Evolutionary conservation across 2,329 filamentous ascomycete genomes (phyloP).

Genomic region (Microcyclospora tardicrescens): DNA sequence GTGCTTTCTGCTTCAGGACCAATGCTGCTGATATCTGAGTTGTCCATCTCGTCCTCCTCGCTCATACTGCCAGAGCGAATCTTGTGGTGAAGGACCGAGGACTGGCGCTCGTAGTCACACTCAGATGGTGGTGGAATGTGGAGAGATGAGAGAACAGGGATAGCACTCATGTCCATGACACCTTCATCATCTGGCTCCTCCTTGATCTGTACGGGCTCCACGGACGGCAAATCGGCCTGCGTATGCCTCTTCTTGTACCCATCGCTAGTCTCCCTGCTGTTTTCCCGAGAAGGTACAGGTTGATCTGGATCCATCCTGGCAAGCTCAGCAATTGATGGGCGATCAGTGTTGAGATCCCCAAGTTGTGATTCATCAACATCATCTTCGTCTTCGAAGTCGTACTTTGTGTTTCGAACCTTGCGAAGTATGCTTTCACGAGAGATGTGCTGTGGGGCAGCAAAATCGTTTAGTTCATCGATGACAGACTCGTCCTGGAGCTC

Average conservation of each 20-base stretch:
- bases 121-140: slow-evolving; percentile 9
- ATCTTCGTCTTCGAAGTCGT: slow-evolving; percentile 34
- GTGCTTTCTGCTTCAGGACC: slow-evolving; percentile 23
- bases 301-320: slow-evolving; percentile 67
- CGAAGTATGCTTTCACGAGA: slow-evolving; percentile 88
- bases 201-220: slow-evolving; percentile 20
- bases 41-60: slow-evolving; percentile 42
- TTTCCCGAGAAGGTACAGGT: slow-evolving; percentile 77
- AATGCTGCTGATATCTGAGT: slow-evolving; percentile 37
- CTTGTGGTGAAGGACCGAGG: slow-evolving; percentile 44
- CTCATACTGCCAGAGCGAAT: slow-evolving; percentile 13
- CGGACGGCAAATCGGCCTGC: slow-evolving; percentile 10
- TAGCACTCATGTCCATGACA: slow-evolving; percentile 54
- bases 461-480: slow-evolving; percentile 19
- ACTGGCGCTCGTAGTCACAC: slow-evolving; percentile 28
- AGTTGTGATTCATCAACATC: slow-evolving; percentile 50
- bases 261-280: slow-evolving; percentile 24
- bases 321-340: slow-evolving; percentile 33
- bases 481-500: slow-evolving; percentile 23
- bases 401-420: slow-evolving; percentile 57
- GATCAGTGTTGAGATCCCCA: slow-evolving; percentile 9
- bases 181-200: slow-evolving; percentile 45
- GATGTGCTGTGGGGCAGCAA: slow-evolving; percentile 53
- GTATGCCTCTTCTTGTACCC: neutral
- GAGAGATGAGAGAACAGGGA: slow-evolving; percentile 36